Base-by-base conservation (phyloP, 805 yeast genomes). In the Metschnikowia santaceciliae region DNA sequence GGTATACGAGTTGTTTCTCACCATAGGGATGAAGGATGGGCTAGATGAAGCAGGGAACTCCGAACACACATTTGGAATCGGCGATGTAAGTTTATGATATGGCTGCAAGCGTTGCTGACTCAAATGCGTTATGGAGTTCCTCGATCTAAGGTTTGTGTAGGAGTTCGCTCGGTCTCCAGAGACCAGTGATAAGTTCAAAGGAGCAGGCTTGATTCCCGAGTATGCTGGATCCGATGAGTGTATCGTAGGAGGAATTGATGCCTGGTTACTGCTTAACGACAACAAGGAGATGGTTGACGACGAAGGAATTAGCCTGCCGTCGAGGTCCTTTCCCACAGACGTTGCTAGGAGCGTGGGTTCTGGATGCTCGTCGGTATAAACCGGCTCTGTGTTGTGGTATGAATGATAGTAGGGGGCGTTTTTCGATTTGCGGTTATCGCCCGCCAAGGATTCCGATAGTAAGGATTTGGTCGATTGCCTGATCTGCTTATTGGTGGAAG, bases 341-440 rank as follows among this genome's bases (percentile, higher is more conserved):
- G 72, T 69, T 1, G 78, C 77, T 35, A 73, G 58, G 26, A 74
- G 59, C 50, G 68, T 69, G 1, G 78, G 78, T 48, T 74, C 78
- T 3, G 78, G 78, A 52, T 74, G 78, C 22, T 70, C 76, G 42
- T 65, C 67, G 6, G 64, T 49, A 50, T 53, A 36, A 38, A 15
- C 30, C 46, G 62, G 67, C 13, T 64, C 57, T 51, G 52, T 32
- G 32, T 35, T 41, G 26, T 45, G 39, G 17, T 47, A 54, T 38
- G 46, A 33, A 39, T 19, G 51, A 1, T 39, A 46, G 15, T 49
- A 34, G 4, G 53, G 46, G 10, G 39, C 22, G 13, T 44, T 41
- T 36, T 40, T 36, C 6, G 49, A 10, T 13, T 26, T 23, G 35
- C 33, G 46, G 7, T 52, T 47, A 19, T 63, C 66, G 17, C 59